Base-by-base conservation (phyloP, 768 basidiomycete species). In the Mrakia blollopis region DNA sequence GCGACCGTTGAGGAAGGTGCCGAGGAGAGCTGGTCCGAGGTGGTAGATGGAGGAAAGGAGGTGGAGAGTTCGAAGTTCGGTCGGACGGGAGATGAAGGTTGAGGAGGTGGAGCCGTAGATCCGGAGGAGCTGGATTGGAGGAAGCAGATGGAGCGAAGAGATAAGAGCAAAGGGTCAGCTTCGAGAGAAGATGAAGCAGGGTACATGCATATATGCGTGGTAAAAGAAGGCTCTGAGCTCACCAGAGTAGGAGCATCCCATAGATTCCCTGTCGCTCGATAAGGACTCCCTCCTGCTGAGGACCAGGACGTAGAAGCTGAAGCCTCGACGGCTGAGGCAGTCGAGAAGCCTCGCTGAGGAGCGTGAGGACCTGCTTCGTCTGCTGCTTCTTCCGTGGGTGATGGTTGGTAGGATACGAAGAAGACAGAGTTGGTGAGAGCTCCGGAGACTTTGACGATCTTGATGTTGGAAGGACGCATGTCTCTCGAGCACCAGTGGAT, bases 391-490 rank as follows among this genome's bases (percentile, higher is more conserved):
- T 68, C 65, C 21, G n/a, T n/a, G n/a, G 65, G 65, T 68, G 37
- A 37, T 25, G 65, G 65, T 30, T 85, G 89, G 81, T 83, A 93
- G 14, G 94, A 92, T 73, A 98, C 91, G 85, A 98, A 99, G 85
- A 93, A 98, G 74, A 99, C 94, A 74, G 92, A 91, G 83, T 99
- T 99, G 60, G 96, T 99, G 79, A 98, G 85, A 16, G 93, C 91
- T 13, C 96, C 95, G 10, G 94, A 93, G 32, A 95, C 91, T 82
- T 91, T 94, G 82, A 86, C 86, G 79, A 98, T 87, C 74, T 85
- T 86, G 71, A 95, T 79, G 44, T 83, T 81, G 0, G 80, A 79
- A 7, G 82, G 80, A 18, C 76, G 79, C 39, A 84, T 79, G 30
- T 74, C 75, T 14, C 80, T 62, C 3, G 81, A 81, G 0, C 80